These are phyloP conservation scores for Nadsonia starkeyi-henricii DNA, from an alignment of 1,139 yeast genomes.

Conservation along the genomic window DNA sequence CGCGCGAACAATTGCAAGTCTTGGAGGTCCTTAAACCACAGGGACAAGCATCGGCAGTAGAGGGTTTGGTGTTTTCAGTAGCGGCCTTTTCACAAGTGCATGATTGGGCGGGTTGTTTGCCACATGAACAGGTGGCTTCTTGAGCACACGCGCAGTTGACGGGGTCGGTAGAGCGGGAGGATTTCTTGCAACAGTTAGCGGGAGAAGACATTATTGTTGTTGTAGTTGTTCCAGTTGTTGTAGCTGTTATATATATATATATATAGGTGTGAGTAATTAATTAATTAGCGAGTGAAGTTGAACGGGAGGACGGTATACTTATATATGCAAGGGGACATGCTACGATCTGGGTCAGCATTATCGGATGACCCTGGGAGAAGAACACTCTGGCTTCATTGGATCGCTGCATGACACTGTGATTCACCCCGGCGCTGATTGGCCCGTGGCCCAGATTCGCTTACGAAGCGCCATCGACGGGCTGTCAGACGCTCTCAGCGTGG, in stretches of 20 bases:
- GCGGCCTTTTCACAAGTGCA: constrained; percentile 3
- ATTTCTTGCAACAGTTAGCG: constrained; percentile 6
- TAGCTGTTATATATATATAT: background rate
- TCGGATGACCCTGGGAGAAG: too few species aligned
- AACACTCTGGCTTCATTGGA: too few species aligned
- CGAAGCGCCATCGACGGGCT: too few species aligned
- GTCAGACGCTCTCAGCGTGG: too few species aligned
- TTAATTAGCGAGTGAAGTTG: too few species aligned
- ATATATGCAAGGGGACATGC: too few species aligned
- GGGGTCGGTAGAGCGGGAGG: background rate
- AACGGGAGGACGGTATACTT: too few species aligned
- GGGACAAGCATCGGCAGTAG: constrained; percentile 2
- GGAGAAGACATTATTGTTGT: constrained; percentile 3
- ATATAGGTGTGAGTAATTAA: too few species aligned
- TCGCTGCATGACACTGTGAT: too few species aligned
- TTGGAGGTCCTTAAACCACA: constrained; percentile 4
- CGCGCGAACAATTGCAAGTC: constrained; percentile 5
- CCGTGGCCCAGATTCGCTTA: too few species aligned
- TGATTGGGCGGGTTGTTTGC: constrained; percentile 4
- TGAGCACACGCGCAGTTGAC: constrained; percentile 5
- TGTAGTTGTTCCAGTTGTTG: background rate
- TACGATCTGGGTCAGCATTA: too few species aligned
- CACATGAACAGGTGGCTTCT: constrained; percentile 6
- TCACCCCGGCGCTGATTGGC: too few species aligned
- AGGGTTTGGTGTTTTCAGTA: constrained; percentile 5